A percentile compares a stretch with the other conserved stretches of the same genome.
phyloP scores from a whole-genome alignment of 2,329 filamentous ascomycete genomes.

The Pseudogymnoascus sp. region DNA sequence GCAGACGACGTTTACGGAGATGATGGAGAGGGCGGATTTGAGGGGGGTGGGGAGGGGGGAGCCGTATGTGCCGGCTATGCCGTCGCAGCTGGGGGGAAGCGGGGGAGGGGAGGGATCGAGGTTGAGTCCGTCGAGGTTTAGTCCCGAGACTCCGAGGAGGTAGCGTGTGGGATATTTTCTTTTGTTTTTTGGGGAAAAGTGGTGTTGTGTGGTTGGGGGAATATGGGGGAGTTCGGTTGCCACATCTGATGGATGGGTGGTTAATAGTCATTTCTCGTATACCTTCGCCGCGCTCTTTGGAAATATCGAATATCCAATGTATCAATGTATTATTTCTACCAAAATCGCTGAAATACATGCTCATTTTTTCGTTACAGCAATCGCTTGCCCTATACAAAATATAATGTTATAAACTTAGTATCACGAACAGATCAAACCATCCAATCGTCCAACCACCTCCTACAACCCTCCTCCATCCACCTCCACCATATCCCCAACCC shows the following conservation, averaged over 20 bases:
- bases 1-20: constrained; percentile 42
- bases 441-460: too few relatives aligned
- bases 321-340: neutral
- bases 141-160: neutral
- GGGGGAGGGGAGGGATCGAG: neutral
- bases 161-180: neutral
- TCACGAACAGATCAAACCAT: neutral
- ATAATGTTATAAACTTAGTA: neutral
- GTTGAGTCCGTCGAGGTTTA: neutral
- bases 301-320: neutral
- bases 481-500: constrained; percentile 38
- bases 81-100: neutral
- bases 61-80: constrained; percentile 33
- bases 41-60: constrained; percentile 31
- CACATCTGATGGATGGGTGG: neutral
- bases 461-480: neutral
- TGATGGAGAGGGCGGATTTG: constrained; percentile 42
- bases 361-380: neutral
- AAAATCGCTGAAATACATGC: neutral
- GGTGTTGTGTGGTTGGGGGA: neutral
- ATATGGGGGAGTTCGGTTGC: neutral
- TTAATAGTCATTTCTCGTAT: neutral
- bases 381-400: neutral
- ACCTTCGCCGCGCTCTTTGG: neutral
- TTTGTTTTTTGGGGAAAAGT: neutral